Base-by-base conservation (phyloP, 768 basidiomycete genomes). In the Sporobolomyces phaffii region DNA sequence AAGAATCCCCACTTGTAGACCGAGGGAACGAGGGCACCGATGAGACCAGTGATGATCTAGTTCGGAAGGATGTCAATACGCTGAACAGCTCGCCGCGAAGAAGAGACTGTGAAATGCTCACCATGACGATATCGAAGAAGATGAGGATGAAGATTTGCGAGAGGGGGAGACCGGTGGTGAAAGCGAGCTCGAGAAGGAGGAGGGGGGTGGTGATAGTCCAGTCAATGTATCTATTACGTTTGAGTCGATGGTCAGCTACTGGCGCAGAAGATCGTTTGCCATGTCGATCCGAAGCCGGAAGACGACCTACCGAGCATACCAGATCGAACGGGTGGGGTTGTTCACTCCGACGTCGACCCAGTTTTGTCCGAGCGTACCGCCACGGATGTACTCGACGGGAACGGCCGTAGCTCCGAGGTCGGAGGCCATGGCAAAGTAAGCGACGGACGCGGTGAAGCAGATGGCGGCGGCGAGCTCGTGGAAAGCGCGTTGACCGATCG, bases 231-330 rank as follows among this genome's bases (percentile, higher is more conserved):
- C 58, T 72, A 53, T 22, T 54, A 18, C 20, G 31, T 34, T 65
- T 62, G 72, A n/a, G n/a, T n/a, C n/a, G n/a, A n/a, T n/a, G n/a
- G n/a, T n/a, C n/a, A n/a, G n/a, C n/a, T n/a, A n/a, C n/a, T n/a
- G n/a, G n/a, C n/a, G n/a, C n/a, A n/a, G n/a, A n/a, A n/a, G n/a
- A n/a, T n/a, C n/a, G n/a, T n/a, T n/a, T n/a, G n/a, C n/a, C n/a
- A n/a, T n/a, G n/a, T n/a, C n/a, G n/a, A n/a, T n/a, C n/a, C n/a
- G n/a, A n/a, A n/a, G n/a, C n/a, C n/a, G n/a, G n/a, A n/a, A n/a
- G n/a, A n/a, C n/a, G n/a, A 84, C 82, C 68, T 83, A 84, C 43
- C 82, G 79, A 1, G 80, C 82, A 70, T 78, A 85, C 78, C 78
- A 78, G 65, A 80, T 75, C 66, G 74, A 69, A 34, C 79, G 72